These are phyloP conservation scores for Gilbertella persicaria DNA, from an alignment of 371 early-diverging fungal species.

Conservation along the genomic window DNA sequence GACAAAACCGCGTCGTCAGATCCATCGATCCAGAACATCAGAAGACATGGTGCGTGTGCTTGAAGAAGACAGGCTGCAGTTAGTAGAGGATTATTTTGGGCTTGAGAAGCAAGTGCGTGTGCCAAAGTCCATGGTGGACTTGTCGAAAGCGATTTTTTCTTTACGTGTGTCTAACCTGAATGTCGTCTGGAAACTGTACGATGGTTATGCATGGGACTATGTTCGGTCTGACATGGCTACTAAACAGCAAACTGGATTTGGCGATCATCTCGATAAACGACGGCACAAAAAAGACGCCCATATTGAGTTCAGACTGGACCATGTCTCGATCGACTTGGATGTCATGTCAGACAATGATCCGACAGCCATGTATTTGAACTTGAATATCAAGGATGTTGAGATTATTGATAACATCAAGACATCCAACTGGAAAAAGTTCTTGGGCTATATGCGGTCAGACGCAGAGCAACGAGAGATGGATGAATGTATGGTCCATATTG, in stretches of 20 bases:
- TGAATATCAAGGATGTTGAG: slow-evolving; percentile 68
- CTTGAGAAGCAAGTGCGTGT: slow-evolving; percentile 25
- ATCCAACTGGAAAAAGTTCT: slow-evolving; percentile 76
- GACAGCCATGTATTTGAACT: slow-evolving; percentile 49
- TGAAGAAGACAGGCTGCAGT: slow-evolving; percentile 18
- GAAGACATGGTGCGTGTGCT: slow-evolving; percentile 19
- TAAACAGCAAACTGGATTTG: slow-evolving; percentile 16
- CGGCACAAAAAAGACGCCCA: slow-evolving; percentile 14
- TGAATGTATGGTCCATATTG: slow-evolving; percentile 69
- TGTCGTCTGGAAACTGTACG: slow-evolving; percentile 63
- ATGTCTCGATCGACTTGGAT: slow-evolving; percentile 59
- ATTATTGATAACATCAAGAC: slow-evolving; percentile 79
- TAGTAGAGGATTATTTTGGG: slow-evolving; percentile 69
- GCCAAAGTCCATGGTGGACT: slow-evolving; percentile 27
- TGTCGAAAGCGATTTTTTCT: slow-evolving; percentile 37
- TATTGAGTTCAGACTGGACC: slow-evolving; percentile 62
- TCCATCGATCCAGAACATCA: slow-evolving; percentile 10
- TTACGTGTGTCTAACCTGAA: slow-evolving; percentile 61
- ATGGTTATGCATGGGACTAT: slow-evolving; percentile 61
- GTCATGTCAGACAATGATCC: slow-evolving; percentile 50
- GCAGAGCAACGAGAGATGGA: slow-evolving; percentile 53
- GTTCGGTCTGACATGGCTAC: slow-evolving; percentile 22
- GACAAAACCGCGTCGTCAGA: slow-evolving; percentile 34
- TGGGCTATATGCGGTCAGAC: slow-evolving; percentile 64
- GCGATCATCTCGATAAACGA: neutral